Evolutionary conservation across 73 alveolate genomes (phyloP).

Genomic region (Paramecium primaurelia): DNA sequence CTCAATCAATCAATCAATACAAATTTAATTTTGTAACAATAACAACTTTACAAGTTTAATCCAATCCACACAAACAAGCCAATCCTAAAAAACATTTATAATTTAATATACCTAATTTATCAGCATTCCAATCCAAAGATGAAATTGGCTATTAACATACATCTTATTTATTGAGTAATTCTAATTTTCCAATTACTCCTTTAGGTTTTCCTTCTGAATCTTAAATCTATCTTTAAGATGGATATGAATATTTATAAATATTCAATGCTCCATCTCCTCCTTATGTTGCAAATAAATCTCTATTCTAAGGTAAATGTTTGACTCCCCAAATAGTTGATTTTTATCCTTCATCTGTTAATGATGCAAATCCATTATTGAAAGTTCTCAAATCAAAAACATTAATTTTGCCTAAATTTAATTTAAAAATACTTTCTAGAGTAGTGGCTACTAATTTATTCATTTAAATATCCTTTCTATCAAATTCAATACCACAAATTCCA

Average conservation of each 20-base stretch:
- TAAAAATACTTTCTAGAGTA: slow-evolving; percentile 69
- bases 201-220: slow-evolving; percentile 93
- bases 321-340: slow-evolving; percentile 99
- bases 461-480: slow-evolving; percentile 93
- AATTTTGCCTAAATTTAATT: slow-evolving; percentile 70
- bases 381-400: slow-evolving; percentile 97
- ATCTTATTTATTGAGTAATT: slow-evolving; percentile 91
- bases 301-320: slow-evolving; percentile 95
- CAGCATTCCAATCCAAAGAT: slow-evolving; percentile 98
- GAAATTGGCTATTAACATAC: slow-evolving; percentile 96
- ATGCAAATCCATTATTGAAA: slow-evolving; percentile 95
- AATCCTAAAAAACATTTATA: slow-evolving; percentile 70
- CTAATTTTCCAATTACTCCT: slow-evolving; percentile 97
- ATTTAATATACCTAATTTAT: slow-evolving; percentile 69
- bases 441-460: slow-evolving; percentile 98
- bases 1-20: slow-evolving; percentile 68
- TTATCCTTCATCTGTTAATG: slow-evolving; percentile 94
- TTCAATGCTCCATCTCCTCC: slow-evolving; percentile 98
- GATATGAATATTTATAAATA: slow-evolving; percentile 94
- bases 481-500: slow-evolving; percentile 97
- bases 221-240: slow-evolving; percentile 92
- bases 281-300: slow-evolving; percentile 91
- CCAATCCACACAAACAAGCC: slow-evolving; percentile 93
- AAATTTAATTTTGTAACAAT: slow-evolving; percentile 91
- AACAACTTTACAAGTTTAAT: slow-evolving; percentile 90